Evolutionary conservation across 345 rosid genomes (phyloP), one percentile per base, ranked within the genome.

Genomic region (Lagerstroemia speciosa): DNA sequence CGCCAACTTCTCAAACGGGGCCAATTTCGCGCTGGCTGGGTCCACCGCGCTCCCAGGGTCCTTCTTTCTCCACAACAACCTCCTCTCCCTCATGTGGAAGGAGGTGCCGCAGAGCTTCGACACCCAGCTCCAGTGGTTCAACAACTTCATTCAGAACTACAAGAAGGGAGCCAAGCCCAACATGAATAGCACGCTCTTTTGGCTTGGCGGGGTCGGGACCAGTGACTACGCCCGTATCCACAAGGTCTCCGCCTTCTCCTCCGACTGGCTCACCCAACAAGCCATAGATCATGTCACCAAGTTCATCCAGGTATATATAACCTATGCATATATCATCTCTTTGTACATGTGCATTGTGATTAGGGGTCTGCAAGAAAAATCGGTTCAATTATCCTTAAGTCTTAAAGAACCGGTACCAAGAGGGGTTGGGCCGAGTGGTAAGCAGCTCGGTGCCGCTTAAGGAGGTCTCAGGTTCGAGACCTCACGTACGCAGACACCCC

Each of bases 171-270:
- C 5, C 29, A n/a, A 36, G 62, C 17, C 40, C 52, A 33, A 22
- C 41, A 66, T 67, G 67, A 67, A 66, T 29, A 52, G 29, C 2
- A 69, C 75, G 0, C 80, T 84, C 29, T 78, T 82, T 64, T 82
- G 84, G 86, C 24, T 84, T 12, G 88, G 88, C 26, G 79, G 72
- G 37, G 50, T 84, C 24, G 88, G 88, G 24, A 62, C 46, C 2
- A 77, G 62, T 67, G 86, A 82, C 76, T 84, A 77, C 45, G 62
- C 80, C 31, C 83, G 82, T 27, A 68, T 75, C 20, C 33, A 72
- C 24, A 74, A 71, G 4, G 70, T 78, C 33, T 24, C 65, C 29
- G 27, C 79, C 32, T 4, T 69, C 62, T 40, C 71, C 36, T 29
- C 34, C 53, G 24, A 61, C 3, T 69, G 72, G 78, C 69, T 71